Percentiles rank a stretch among this genome's conserved stretches.
Evolutionary conservation across 2,329 filamentous ascomycete species (phyloP).

Genomic region (Microsporum audouinii): DNA sequence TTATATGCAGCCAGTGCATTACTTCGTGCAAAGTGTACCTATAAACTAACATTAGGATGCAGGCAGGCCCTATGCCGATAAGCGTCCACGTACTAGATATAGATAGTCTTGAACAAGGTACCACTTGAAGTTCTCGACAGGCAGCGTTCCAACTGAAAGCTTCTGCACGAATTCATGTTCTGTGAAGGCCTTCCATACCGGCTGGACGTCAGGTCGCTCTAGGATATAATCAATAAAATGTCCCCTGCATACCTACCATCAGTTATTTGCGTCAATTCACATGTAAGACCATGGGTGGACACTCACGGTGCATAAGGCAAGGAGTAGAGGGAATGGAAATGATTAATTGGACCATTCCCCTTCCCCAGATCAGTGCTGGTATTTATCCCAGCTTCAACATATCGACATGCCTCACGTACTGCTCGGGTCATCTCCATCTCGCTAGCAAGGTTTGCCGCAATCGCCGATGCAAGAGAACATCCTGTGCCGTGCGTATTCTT

Average conservation of each 20-base stretch:
- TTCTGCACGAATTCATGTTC: constrained; percentile 72
- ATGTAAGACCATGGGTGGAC: background rate
- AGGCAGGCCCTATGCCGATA: no score
- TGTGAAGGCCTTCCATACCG: constrained; percentile 63
- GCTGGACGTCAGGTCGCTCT: constrained; percentile 59
- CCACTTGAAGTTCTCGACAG: constrained; percentile 65
- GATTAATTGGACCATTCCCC: constrained; percentile 55
- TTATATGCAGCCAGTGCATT: constrained; percentile 82
- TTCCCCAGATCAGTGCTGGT: constrained; percentile 45
- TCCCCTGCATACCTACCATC: constrained; percentile 39
- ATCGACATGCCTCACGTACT: constrained; percentile 46
- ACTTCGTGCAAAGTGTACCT: constrained; percentile 79
- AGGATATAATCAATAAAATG: constrained; percentile 77
- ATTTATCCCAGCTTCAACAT: constrained; percentile 51
- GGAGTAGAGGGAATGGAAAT: constrained; percentile 52
- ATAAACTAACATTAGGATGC: constrained; percentile 14
- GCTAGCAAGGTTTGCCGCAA: constrained; percentile 50
- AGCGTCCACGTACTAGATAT: constrained; percentile 51
- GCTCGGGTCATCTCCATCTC: constrained; percentile 40
- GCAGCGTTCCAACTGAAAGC: constrained; percentile 64
- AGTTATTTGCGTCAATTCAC: background rate
- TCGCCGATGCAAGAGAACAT: constrained; percentile 74
- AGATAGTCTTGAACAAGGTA: constrained; percentile 91
- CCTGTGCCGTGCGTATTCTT: constrained; percentile 89
- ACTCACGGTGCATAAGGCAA: constrained; percentile 48